phyloP scores from a whole-genome alignment of 768 basidiomycete genomes.

The Lentinula sp. region DNA sequence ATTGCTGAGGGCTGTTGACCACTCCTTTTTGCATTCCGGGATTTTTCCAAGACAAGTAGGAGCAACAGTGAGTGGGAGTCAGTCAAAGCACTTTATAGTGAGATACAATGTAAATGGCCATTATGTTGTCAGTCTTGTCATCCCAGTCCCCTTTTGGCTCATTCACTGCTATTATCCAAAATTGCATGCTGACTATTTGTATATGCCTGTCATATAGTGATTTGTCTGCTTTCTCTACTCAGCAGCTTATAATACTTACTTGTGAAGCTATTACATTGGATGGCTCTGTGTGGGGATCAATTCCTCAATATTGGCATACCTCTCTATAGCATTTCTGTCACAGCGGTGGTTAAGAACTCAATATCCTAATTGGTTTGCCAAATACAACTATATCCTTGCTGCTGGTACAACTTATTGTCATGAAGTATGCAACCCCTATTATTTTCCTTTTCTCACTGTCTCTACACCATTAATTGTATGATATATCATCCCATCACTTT shows the following conservation, averaged over 20 bases:
- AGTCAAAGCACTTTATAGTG: too few species aligned
- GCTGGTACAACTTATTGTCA: too few species aligned
- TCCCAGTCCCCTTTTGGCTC: slow-evolving; percentile 53
- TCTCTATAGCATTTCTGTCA: slow-evolving; percentile 39
- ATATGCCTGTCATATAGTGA: slow-evolving; percentile 38
- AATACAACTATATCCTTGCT: slow-evolving; percentile 46
- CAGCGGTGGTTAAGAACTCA: slow-evolving; percentile 39
- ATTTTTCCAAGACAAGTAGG: too few species aligned
- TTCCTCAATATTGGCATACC: slow-evolving; percentile 41
- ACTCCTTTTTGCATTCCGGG: too few species aligned
- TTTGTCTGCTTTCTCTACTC: not conserved
- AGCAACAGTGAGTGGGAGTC: too few species aligned
- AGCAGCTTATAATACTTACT: slow-evolving; percentile 11
- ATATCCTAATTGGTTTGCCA: slow-evolving; percentile 40
- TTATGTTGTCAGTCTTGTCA: slow-evolving; percentile 43
- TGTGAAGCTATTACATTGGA: slow-evolving; percentile 26
- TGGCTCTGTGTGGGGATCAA: slow-evolving; percentile 54
- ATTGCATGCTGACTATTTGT: slow-evolving; percentile 37
- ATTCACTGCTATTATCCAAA: slow-evolving; percentile 43
- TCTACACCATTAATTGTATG: too few species aligned
- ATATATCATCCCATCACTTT: too few species aligned
- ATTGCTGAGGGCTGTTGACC: too few species aligned
- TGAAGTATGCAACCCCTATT: too few species aligned
- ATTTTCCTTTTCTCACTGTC: too few species aligned
- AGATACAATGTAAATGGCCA: too few species aligned